phyloP scores from a whole-genome alignment of 2,329 filamentous ascomycete species.

The Bimuria novae-zelandiae region DNA sequence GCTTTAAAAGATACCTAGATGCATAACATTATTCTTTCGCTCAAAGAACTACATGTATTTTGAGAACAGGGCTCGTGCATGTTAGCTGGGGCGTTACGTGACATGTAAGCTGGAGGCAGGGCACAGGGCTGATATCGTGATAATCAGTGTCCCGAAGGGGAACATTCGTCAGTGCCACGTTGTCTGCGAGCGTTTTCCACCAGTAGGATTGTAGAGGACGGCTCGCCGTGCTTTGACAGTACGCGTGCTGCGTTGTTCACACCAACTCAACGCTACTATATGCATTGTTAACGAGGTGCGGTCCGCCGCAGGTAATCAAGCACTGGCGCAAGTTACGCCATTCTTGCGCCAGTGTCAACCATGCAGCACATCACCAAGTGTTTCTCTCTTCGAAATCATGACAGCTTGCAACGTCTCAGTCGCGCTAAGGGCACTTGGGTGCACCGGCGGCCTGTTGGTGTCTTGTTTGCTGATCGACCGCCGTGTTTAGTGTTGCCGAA shows the following conservation, averaged over 20 bases:
- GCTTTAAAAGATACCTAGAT: constrained; percentile 12
- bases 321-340: no score
- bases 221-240: neutral
- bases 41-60: neutral
- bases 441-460: neutral
- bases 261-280: no score
- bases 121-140: constrained; percentile 6
- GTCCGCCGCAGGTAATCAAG: no score
- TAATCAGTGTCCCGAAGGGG: neutral
- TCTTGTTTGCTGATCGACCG: neutral
- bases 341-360: no score
- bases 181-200: neutral
- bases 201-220: neutral
- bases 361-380: no score
- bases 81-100: neutral
- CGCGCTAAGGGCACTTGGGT: no score
- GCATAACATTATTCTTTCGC: neutral
- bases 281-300: no score
- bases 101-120: neutral
- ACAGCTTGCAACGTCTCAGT: no score
- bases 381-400: no score
- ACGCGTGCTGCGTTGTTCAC: constrained; percentile 2
- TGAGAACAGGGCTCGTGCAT: neutral
- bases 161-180: constrained; percentile 8
- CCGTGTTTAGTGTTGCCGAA: constrained; percentile 1